Percentiles rank a stretch among this genome's conserved stretches.
phyloP scores from a whole-genome alignment of 805 yeast species.

The Hanseniaspora thailandica region DNA sequence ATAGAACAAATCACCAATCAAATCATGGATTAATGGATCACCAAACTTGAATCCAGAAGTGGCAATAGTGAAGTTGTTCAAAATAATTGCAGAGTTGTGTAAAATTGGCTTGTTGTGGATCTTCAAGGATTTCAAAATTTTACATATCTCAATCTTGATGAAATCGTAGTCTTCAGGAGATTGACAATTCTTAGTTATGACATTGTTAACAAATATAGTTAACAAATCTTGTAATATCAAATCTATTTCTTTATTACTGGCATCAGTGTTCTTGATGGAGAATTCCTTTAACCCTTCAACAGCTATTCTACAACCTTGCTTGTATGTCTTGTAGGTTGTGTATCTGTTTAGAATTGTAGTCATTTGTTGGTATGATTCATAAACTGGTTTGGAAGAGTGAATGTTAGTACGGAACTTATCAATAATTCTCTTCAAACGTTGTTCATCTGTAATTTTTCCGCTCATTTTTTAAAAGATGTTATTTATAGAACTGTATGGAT shows the following conservation, averaged over 20 bases:
- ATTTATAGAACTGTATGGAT: too few relatives aligned
- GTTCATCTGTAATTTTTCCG: conserved; percentile 52
- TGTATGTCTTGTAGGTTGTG: conserved; percentile 52
- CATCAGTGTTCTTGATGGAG: conserved; percentile 11
- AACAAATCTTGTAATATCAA: conserved; percentile 12
- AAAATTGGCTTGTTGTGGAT: conserved; percentile 5
- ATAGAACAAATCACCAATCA: conserved; percentile 57
- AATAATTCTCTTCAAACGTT: conserved; percentile 40
- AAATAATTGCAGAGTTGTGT: conserved; percentile 6
- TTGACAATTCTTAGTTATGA: conserved; percentile 29
- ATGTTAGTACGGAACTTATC: conserved; percentile 17
- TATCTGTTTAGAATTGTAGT: conserved; percentile 82
- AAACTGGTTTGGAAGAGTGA: conserved; percentile 30
- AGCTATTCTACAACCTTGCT: conserved; percentile 13
- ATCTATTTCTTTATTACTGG: conserved; percentile 13
- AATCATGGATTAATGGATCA: conserved; percentile 62
- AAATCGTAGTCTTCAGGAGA: conserved; percentile 57
- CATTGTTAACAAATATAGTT: conserved; percentile 12
- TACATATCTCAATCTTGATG: conserved; percentile 31
- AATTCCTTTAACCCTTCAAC: conserved; percentile 14
- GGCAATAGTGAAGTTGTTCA: conserved; percentile 11
- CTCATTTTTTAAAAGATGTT: too few relatives aligned
- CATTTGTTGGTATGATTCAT: conserved; percentile 92
- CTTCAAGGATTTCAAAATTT: conserved; percentile 8
- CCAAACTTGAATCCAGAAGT: conserved; percentile 39